These are phyloP conservation scores for Starmerella bombicola DNA, from an alignment of 805 yeast species.

Conservation along the genomic window DNA sequence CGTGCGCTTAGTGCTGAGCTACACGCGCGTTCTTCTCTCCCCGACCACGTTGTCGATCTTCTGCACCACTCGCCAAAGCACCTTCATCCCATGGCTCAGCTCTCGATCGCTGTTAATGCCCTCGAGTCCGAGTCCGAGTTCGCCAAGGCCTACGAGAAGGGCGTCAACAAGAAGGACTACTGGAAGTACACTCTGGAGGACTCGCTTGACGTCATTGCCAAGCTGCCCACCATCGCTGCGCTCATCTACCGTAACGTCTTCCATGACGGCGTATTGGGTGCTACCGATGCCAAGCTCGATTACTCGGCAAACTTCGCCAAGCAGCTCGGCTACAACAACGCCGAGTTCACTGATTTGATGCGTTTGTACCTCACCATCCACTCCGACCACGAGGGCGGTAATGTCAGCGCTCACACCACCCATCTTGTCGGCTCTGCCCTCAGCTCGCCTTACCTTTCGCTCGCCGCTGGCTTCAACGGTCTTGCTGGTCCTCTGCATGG, in stretches of 20 bases:
- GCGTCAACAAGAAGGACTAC: constrained; percentile 69
- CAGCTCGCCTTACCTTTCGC: constrained; percentile 63
- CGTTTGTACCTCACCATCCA: constrained; percentile 72
- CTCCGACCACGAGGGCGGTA: constrained; percentile 86
- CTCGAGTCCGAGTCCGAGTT: constrained; percentile 72
- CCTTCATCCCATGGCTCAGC: constrained; percentile 85
- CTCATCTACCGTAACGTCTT: constrained; percentile 74
- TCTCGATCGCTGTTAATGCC: constrained; percentile 70
- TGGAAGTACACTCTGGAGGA: constrained; percentile 79
- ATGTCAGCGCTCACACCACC: constrained; percentile 77
- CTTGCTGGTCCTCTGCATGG: constrained; percentile 83
- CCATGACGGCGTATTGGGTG: constrained; percentile 57
- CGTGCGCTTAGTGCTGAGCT: constrained; percentile 61
- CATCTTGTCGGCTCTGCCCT: constrained; percentile 77
- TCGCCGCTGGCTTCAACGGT: constrained; percentile 75
- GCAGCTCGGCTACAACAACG: constrained; percentile 46
- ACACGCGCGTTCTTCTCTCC: constrained; percentile 65
- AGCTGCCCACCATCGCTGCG: constrained; percentile 69
- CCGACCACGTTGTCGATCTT: constrained; percentile 62
- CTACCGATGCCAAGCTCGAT: constrained; percentile 35
- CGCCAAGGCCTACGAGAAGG: constrained; percentile 73
- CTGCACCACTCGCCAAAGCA: constrained; percentile 62
- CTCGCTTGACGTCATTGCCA: constrained; percentile 66
- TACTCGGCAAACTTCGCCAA: constrained; percentile 58
- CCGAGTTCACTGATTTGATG: constrained; percentile 61